These are phyloP conservation scores for Gastroboletus turbinatus DNA, from an alignment of 1,284 basidiomycete species.

Conservation along the genomic window DNA sequence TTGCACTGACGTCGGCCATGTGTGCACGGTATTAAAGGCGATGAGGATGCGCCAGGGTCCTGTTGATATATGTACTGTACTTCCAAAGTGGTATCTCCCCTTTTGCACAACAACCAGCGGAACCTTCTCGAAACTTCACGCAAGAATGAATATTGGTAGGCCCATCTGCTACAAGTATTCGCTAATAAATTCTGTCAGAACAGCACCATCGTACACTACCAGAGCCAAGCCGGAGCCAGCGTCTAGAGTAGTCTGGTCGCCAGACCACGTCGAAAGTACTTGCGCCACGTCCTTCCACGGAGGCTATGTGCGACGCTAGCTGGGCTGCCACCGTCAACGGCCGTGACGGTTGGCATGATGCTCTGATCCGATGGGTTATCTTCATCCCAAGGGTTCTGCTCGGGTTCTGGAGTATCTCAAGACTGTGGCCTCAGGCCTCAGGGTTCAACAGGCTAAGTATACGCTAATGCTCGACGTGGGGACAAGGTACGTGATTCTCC, in stretches of 20 bases:
- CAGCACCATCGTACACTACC: too few relatives aligned
- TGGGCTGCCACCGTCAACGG: neutral
- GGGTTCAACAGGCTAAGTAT: neutral
- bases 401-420: neutral
- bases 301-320: neutral
- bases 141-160: neutral
- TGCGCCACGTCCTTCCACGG: neutral
- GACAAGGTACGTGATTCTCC: neutral
- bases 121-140: conserved; percentile 35
- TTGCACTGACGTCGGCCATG: conserved; percentile 33
- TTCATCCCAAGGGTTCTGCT: neutral
- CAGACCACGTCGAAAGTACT: too few relatives aligned
- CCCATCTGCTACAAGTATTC: neutral
- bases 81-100: neutral
- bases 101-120: conserved; percentile 6
- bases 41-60: neutral
- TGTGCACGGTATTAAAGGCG: neutral
- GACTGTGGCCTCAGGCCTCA: neutral
- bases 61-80: conserved; percentile 14
- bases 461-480: neutral
- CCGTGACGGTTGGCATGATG: neutral
- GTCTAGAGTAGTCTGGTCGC: neutral
- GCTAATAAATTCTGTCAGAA: too few relatives aligned
- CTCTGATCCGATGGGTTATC: neutral
- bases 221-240: too few relatives aligned